Conservation (phyloP, 2,329 filamentous ascomycete species). For the Fonsecaea pugnacius region DNA sequence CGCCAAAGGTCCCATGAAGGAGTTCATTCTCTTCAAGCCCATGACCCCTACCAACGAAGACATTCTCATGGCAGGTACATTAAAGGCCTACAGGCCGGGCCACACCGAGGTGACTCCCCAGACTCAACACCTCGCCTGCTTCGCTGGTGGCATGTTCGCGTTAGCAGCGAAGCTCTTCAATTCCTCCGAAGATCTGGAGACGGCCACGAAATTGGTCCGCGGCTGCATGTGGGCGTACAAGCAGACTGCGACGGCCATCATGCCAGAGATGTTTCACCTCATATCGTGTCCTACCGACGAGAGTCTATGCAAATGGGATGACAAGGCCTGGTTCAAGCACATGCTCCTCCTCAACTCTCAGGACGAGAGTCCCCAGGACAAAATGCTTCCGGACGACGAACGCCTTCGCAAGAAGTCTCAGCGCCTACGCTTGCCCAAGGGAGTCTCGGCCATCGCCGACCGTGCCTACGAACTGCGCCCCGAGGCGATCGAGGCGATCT, state of each 20-base stretch:
- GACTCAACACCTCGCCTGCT: conserved; percentile 68
- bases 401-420: conserved; percentile 40
- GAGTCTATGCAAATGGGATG: conserved; percentile 49
- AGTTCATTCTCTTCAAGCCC: conserved; percentile 76
- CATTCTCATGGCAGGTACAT: conserved; percentile 55
- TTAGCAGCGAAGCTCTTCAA: conserved; percentile 67
- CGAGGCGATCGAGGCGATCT: conserved; percentile 65
- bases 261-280: conserved; percentile 63
- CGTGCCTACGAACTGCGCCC: conserved; percentile 66
- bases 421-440: conserved; percentile 46
- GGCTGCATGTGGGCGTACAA: conserved; percentile 68
- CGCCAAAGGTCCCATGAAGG: conserved; percentile 68
- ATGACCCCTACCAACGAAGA: conserved; percentile 60
- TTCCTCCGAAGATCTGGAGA: conserved; percentile 57
- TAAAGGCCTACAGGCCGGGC: conserved; percentile 56
- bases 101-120: conserved; percentile 41
- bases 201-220: conserved; percentile 62
- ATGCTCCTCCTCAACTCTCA: conserved; percentile 24
- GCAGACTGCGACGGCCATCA: conserved; percentile 61
- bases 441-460: conserved; percentile 30
- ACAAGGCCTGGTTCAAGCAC: conserved; percentile 42
- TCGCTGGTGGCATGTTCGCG: conserved; percentile 72
- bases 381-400: conserved; percentile 9
- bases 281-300: conserved; percentile 45
- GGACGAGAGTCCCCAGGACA: conserved; percentile 36